Base-by-base conservation (phyloP, 73 alveolate genomes). In the Stentor coeruleus region DNA sequence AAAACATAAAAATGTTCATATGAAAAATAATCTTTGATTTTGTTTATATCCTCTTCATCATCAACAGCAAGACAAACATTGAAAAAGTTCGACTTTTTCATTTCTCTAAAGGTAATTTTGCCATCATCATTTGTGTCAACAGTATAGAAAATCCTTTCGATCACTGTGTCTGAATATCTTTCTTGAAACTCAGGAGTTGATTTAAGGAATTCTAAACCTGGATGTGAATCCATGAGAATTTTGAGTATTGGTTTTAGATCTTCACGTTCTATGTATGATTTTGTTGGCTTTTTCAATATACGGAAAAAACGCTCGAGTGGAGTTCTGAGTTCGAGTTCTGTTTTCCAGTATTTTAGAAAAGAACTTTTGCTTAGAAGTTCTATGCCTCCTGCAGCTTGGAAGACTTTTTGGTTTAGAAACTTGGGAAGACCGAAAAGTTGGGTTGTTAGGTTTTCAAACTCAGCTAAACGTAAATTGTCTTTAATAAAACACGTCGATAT, bases 1-100 rank as follows among this genome's bases (percentile, higher is more conserved):
- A 98, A 94, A 59, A 98, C 99, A 89, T 98, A 98, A 89, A 98
- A 98, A 85, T 98, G 99, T 82, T 98, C 99, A 82, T 98, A 98
- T 41, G 99, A 92, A 89, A 98, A 98, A 91, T 95, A 98, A 81
- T 97, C 98, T 73, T 99, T 91, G 6, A 98, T 93, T 88, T 90
- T 91, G 86, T 95, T 95, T 58, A 96, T 93, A 89, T 95, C 99
- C 40, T 81, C 89, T 40, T 58, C 76, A 57, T 85, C 92, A 72
- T 88, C 95, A 28, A 95, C 96, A 72, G 84, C 58, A 59, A 81
- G 79, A 74, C 95, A 42, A 20, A 92, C 90, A 57, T 91, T 97
- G 30, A 90, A 85, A 84, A 97, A 89, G 84, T 97, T 91, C 55
- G 97, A 89, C 88, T 91, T 73, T 83, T 95, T 93, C 77, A 97